Evolutionary conservation across 495 filamentous ascomycete species (phyloP).

Genomic region (Podospora conica): DNA sequence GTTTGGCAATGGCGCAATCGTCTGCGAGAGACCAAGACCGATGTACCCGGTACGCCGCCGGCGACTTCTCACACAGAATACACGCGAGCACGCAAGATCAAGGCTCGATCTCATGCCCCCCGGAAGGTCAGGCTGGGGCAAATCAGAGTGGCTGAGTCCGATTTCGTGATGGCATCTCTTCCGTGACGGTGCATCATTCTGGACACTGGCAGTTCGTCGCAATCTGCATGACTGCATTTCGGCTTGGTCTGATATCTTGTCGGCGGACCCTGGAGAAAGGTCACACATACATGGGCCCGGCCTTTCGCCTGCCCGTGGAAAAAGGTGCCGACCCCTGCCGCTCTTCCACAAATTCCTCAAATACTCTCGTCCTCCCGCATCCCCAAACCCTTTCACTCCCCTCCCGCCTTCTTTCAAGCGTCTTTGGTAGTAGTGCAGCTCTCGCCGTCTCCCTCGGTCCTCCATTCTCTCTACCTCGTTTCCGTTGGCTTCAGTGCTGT

Average conservation of each 20-base stretch:
- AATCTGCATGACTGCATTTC: not conserved
- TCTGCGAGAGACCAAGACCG: conserved; percentile 13
- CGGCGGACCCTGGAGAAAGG: not conserved
- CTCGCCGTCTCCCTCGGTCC: conserved; percentile 1
- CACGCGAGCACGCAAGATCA: not conserved
- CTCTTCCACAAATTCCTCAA: conserved; percentile 31
- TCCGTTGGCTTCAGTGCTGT: conserved; percentile 7
- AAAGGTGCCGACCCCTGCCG: conserved; percentile 27
- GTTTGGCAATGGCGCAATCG: conserved; percentile 30
- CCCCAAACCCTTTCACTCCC: conserved; percentile 17
- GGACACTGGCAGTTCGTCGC: not conserved
- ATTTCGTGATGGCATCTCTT: not conserved
- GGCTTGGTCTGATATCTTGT: conserved; percentile 18
- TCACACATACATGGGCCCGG: conserved; percentile 17
- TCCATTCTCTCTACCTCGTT: conserved; percentile 6
- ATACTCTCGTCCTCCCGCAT: conserved; percentile 22
- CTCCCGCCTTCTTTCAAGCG: conserved; percentile 25
- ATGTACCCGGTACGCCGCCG: conserved; percentile 20
- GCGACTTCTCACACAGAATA: conserved; percentile 22
- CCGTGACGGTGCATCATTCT: not conserved
- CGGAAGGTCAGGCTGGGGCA: not conserved
- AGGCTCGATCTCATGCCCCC: not conserved
- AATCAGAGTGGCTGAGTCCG: not conserved
- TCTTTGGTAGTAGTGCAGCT: conserved; percentile 11
- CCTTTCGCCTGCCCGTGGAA: conserved; percentile 6